Evolutionary conservation across 2,329 filamentous ascomycete species (phyloP), one percentile per base, ranked within the genome.

Genomic region (Pyrenophora seminiperda): DNA sequence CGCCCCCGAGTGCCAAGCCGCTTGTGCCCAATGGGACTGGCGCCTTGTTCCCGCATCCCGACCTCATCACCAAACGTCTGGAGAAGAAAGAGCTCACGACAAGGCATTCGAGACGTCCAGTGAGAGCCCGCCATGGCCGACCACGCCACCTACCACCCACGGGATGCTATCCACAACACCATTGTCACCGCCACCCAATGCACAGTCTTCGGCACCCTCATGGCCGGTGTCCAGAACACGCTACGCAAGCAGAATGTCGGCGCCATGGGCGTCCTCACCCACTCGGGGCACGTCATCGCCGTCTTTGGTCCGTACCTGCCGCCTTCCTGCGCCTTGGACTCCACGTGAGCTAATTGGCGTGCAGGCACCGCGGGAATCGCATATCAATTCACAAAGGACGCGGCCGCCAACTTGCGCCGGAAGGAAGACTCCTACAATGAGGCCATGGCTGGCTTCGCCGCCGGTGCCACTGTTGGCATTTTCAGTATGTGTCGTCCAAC

Each of bases 181-280:
- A 76, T 87, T 70, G 85, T 83, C 71, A 84, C 85, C 54, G 83
- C 82, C 32, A 67, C 86, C 58, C 75, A 90, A 64, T 86, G 87
- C 54, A 85, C 85, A 67, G 77, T 78, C 52, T 82, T 83, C 53
- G 91, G 91, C 65, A 77, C 89, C 70, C 81, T 91, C 74, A 73
- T 88, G 53, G 88, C 90, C 41, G 87, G 89, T 47, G 81, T 96
- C 60, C 89, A 92, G 79, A 97, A 96, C 79, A 90, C 91, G 51
- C 82, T 97, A 63, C 82, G 87, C 47, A 91, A 86, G 79, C 82
- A 84, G 72, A 96, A 96, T 74, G 80, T 94, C 60, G 90, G 91
- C 64, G 82, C 86, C 55, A 84, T 87, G 79, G 89, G 89, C 61
- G 82, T 96, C 67, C 86, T 97, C 71, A 89, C 89, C 38, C 84